Conservation (phyloP, 2,329 filamentous ascomycete species). For the Cladorrhinum sp. region DNA sequence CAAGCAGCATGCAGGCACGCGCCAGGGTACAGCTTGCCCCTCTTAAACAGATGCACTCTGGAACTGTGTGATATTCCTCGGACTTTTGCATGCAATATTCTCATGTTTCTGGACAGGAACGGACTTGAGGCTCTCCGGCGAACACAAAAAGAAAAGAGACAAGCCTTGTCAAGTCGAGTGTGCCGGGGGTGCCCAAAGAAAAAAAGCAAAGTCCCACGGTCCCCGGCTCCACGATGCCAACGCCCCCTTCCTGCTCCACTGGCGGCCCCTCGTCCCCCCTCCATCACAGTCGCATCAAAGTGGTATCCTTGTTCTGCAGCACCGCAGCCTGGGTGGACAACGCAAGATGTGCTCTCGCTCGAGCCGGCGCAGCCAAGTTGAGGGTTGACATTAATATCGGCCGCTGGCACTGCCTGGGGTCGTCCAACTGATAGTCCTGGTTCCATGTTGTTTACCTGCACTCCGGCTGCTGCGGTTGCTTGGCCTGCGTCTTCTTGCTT, state of each 20-base stretch:
- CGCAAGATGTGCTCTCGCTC: not conserved
- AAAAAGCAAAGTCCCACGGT: conserved; percentile 22
- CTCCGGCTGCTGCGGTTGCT: conserved; percentile 16
- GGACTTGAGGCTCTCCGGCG: conserved; percentile 2
- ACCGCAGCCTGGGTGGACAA: conserved; percentile 9
- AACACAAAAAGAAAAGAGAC: conserved; percentile 11
- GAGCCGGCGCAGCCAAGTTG: not conserved
- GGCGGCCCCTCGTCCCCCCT: conserved; percentile 26
- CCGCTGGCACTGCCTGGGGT: conserved; percentile 25
- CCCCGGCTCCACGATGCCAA: conserved; percentile 8
- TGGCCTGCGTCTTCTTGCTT: too few relatives aligned
- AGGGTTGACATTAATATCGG: conserved; percentile 4
- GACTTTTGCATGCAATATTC: not conserved
- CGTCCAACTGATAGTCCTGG: conserved; percentile 6
- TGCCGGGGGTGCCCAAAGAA: not conserved
- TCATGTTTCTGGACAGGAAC: not conserved
- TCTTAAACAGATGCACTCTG: not conserved
- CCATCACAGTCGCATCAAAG: conserved; percentile 31
- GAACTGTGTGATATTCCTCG: not conserved
- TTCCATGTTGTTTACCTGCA: conserved; percentile 19
- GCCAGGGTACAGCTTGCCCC: conserved; percentile 8
- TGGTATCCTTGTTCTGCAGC: conserved; percentile 29
- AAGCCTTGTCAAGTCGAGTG: not conserved
- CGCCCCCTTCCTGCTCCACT: conserved; percentile 12
- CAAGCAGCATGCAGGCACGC: conserved; percentile 11